Evolutionary conservation across 345 rosid genomes (phyloP), one percentile per base, ranked within the genome.

Genomic region (Leavenworthia alabamica): DNA sequence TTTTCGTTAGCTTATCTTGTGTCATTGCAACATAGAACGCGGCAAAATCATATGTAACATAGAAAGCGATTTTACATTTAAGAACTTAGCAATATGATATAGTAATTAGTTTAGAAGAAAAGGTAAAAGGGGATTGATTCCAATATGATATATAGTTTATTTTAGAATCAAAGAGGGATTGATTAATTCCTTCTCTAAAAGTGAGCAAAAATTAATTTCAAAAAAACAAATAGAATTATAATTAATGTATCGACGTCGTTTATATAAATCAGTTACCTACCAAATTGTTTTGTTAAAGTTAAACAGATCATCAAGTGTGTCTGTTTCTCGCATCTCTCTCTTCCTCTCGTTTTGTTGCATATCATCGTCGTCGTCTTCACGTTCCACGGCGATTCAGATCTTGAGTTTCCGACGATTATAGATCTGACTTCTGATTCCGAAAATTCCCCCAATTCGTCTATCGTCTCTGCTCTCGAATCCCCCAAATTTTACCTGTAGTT

Each of bases 351-450:
- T 47, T 46, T n/a, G n/a, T 16, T 54, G 10, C 6, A 45, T 49
- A 13, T 6, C 69, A 35, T 35, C 40, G 24, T 56, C 75, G 53
- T 55, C 68, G 62, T 57, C 75, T 41, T 43, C 70, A 50, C 65
- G 75, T n/a, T 64, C 70, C 60, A 32, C 60, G 15, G 54, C 68
- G 68, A 40, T 64, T 56, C 41, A 64, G 9, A 47, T 49, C 47
- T 6, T 6, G 3, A 56, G 4, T 3, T 8, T 32, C 75, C 75
- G 69, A 23, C 53, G 70, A 64, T 41, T 49, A 7, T 11, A 42
- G 1, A 2, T 33, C 22, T n/a, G 8, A 4, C 26, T 41, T 32
- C 32, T 13, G 47, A 3, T 63, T 31, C 47, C 53, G n/a, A 2
- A 0, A 9, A 27, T 19, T 0, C 46, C 16, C 17, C 9, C 44